A percentile compares a stretch with the other conserved stretches of the same genome.
Conservation (phyloP, 2,329 filamentous ascomycete species). For the Colletotrichum sp. region DNA sequence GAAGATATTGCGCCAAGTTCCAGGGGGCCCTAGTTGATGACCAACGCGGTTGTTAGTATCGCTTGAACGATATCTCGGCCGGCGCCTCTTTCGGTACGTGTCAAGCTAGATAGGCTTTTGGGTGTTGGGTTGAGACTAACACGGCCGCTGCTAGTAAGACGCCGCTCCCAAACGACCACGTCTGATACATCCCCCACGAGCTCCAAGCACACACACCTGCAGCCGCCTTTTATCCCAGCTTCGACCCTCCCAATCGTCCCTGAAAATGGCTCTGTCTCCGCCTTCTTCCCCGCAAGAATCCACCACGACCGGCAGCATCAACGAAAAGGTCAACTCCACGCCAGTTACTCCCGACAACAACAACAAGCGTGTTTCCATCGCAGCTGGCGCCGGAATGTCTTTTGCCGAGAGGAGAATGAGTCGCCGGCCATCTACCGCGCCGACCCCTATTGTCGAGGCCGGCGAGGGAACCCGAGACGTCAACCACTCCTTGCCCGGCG, state of each 20-base stretch:
- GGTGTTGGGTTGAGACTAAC: constrained; percentile 3
- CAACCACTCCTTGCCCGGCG: constrained; percentile 43
- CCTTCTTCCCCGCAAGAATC: constrained; percentile 5
- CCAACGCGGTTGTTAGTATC: background rate
- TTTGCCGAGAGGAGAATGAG: constrained; percentile 37
- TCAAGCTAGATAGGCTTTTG: constrained; percentile 2
- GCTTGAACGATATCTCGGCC: background rate
- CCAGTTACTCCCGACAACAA: constrained; percentile 11
- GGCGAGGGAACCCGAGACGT: constrained; percentile 40
- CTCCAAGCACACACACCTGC: background rate
- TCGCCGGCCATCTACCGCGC: constrained; percentile 22
- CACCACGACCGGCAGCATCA: background rate
- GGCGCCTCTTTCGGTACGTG: background rate
- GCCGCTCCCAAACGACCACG: background rate
- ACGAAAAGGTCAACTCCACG: background rate
- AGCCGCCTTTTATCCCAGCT: constrained; percentile 7
- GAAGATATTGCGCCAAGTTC: constrained; percentile 7
- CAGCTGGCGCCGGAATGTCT: constrained; percentile 18
- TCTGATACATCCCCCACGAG: background rate
- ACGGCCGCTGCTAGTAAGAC: constrained; percentile 14
- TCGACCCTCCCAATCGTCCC: constrained; percentile 1
- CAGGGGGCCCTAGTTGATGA: constrained; percentile 3
- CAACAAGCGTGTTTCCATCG: constrained; percentile 7
- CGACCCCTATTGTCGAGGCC: constrained; percentile 37
- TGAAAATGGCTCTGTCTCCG: constrained; percentile 11